Conservation (phyloP, 345 rosid species). For the Xanthoceras sorbifolium region DNA sequence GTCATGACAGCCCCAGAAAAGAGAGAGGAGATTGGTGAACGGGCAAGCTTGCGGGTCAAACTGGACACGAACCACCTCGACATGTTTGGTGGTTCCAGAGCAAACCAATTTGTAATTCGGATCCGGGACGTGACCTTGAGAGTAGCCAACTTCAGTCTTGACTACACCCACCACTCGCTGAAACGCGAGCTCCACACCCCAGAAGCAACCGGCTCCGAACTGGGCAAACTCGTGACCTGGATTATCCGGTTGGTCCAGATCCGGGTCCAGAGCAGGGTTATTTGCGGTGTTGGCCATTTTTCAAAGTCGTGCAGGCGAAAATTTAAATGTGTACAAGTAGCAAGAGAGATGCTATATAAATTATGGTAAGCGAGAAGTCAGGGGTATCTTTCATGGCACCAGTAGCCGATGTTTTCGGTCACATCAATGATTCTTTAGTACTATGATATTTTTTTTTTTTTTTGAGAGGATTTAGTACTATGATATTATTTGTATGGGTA, state of each 20-base stretch:
- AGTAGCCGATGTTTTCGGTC: too few species aligned
- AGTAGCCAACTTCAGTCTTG: constrained; percentile 84
- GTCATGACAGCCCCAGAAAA: constrained; percentile 81
- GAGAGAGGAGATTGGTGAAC: constrained; percentile 54
- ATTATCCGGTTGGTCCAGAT: constrained; percentile 51
- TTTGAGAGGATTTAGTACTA: too few species aligned
- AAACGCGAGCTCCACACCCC: constrained; percentile 82
- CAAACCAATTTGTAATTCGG: constrained; percentile 71
- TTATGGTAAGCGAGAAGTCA: too few species aligned
- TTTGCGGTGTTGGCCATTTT: constrained; percentile 25
- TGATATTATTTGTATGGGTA: too few species aligned
- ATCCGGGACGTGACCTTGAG: constrained; percentile 67
- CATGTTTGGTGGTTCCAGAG: constrained; percentile 68
- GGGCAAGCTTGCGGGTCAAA: constrained; percentile 67
- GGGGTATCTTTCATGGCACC: too few species aligned
- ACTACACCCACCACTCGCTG: constrained; percentile 72
- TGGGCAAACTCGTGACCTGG: constrained; percentile 63
- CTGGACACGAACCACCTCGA: constrained; percentile 82
- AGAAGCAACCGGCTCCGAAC: constrained; percentile 97
- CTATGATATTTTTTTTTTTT: too few species aligned
- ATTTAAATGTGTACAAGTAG: too few species aligned
- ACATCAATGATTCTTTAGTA: too few species aligned
- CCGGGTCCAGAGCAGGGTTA: constrained; percentile 62
- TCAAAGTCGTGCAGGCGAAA: neutral
- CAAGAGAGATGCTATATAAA: too few species aligned